phyloP scores from a whole-genome alignment of 2,329 filamentous ascomycete species.

The Diplodia scrobiculata region DNA sequence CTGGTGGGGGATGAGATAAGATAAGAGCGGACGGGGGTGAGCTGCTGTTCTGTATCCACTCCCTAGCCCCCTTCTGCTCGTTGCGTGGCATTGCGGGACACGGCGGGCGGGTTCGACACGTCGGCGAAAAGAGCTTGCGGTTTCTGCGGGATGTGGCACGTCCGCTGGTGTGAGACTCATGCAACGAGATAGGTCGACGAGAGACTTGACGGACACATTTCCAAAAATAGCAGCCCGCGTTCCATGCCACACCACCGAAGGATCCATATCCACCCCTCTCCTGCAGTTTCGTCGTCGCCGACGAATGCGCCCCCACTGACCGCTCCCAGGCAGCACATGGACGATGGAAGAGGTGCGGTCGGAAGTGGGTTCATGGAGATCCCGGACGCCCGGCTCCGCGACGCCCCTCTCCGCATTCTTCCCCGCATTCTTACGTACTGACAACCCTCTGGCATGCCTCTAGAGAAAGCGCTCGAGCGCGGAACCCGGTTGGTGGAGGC shows the following conservation, averaged over 20 bases:
- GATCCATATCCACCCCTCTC: not conserved
- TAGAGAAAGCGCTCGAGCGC: not conserved
- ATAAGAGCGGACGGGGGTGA: not conserved
- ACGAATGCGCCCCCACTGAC: too few relatives aligned
- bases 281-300: too few relatives aligned
- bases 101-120: not conserved
- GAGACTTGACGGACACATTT: too few relatives aligned
- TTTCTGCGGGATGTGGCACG: not conserved
- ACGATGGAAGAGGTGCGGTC: not conserved
- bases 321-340: not conserved
- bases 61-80: not conserved
- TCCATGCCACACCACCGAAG: not conserved
- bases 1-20: not conserved
- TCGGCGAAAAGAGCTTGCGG: not conserved
- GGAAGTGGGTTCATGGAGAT: not conserved
- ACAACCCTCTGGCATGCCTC: not conserved
- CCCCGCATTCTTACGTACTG: slow-evolving; percentile 26
- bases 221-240: not conserved
- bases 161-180: slow-evolving; percentile 1
- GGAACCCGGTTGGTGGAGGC: slow-evolving; percentile 6
- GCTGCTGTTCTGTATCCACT: not conserved
- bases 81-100: not conserved
- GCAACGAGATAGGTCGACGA: slow-evolving; percentile 2
- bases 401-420: slow-evolving; percentile 19
- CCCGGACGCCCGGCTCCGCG: not conserved